These are phyloP conservation scores for Gloeophyllum trabeum DNA, from an alignment of 768 basidiomycete genomes.

Conservation along the genomic window DNA sequence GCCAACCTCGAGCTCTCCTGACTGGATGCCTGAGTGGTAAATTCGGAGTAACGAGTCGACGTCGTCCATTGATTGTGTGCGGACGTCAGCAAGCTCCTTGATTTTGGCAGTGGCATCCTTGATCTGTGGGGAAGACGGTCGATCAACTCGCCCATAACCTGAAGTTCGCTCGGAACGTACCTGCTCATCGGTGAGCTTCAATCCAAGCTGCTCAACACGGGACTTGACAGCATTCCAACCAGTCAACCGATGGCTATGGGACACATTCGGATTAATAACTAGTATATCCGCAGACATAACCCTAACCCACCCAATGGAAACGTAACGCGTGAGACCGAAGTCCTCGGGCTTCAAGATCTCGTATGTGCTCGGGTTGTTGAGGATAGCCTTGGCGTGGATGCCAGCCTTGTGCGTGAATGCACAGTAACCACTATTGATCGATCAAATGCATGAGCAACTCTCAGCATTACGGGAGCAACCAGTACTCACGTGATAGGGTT, in stretches of 20 bases:
- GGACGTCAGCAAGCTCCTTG: slow-evolving; percentile 97
- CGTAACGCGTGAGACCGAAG: slow-evolving; percentile 95
- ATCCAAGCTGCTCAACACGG: slow-evolving; percentile 92
- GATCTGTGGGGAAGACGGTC: slow-evolving; percentile 34
- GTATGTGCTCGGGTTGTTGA: slow-evolving; percentile 98
- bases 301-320: slow-evolving; percentile 75
- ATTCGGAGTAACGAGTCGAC: slow-evolving; percentile 94
- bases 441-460: not conserved
- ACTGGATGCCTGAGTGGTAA: slow-evolving; percentile 89
- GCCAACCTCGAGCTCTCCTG: slow-evolving; percentile 88
- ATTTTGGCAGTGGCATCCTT: slow-evolving; percentile 99
- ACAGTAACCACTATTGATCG: slow-evolving; percentile 77
- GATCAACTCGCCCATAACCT: not conserved
- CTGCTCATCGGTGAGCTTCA: slow-evolving; percentile 85
- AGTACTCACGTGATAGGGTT: slow-evolving; percentile 77
- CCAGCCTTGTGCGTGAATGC: slow-evolving; percentile 99
- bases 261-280: not conserved
- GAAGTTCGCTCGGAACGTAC: slow-evolving; percentile 24
- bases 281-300: not conserved
- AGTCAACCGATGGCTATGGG: slow-evolving; percentile 74
- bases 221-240: slow-evolving; percentile 99
- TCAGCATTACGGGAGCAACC: not conserved
- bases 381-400: slow-evolving; percentile 99
- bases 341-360: slow-evolving; percentile 99
- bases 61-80: slow-evolving; percentile 98